phyloP scores from a whole-genome alignment of 2,329 filamentous ascomycete genomes.

The Aspergillus nomiae region DNA sequence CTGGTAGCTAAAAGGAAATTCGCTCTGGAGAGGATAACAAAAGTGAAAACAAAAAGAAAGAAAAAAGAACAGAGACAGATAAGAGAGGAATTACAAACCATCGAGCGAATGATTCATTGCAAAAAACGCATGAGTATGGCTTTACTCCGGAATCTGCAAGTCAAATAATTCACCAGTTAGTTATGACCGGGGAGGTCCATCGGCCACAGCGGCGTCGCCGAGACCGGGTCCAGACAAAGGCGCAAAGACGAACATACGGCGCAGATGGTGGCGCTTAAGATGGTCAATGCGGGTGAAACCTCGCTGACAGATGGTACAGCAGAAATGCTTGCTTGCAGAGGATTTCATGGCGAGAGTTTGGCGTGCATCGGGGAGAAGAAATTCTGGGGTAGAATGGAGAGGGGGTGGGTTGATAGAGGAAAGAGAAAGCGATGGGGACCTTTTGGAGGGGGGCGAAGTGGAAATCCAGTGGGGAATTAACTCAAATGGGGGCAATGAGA shows the following conservation, averaged over 20 bases:
- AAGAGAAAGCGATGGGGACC: slow-evolving; percentile 4
- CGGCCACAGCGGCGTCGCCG: not conserved
- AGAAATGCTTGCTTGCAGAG: slow-evolving; percentile 42
- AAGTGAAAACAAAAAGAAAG: not conserved
- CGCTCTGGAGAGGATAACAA: not conserved
- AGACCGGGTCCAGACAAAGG: not conserved
- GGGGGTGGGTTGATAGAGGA: not conserved
- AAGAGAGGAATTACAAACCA: slow-evolving; percentile 36
- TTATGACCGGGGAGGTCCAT: not conserved
- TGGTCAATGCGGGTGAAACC: slow-evolving; percentile 52
- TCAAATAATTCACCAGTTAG: slow-evolving; percentile 15
- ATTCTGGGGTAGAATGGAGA: slow-evolving; percentile 25
- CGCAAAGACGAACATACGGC: slow-evolving; percentile 37
- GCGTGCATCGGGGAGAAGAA: slow-evolving; percentile 22
- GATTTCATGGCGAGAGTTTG: slow-evolving; percentile 35
- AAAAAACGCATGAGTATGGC: slow-evolving; percentile 51
- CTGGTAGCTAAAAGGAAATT: not conserved
- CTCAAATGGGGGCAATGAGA: not conserved
- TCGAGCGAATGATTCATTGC: slow-evolving; percentile 47
- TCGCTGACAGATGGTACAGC: slow-evolving; percentile 47
- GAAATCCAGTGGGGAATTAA: not conserved
- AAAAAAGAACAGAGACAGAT: not conserved
- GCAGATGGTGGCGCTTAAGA: slow-evolving; percentile 49
- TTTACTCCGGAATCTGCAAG: slow-evolving; percentile 49
- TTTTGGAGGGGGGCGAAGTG: not conserved